Evolutionary conservation across 2,329 filamentous ascomycete species (phyloP).

Genomic region (Cladosporium sp.): DNA sequence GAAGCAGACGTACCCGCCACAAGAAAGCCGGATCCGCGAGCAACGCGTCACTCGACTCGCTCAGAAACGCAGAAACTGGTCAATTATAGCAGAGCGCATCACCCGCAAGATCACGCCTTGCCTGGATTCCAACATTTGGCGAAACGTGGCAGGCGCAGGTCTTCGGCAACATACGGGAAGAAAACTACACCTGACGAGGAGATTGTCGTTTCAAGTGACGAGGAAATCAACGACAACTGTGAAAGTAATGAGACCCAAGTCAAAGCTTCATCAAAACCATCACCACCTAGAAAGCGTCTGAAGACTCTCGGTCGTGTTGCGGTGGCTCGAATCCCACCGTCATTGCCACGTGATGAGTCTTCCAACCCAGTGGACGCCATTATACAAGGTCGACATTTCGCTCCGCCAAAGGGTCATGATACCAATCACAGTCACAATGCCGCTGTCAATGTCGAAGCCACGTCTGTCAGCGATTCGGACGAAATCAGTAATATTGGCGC

Average conservation of each 20-base stretch:
- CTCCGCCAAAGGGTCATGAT: background rate
- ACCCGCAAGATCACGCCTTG: constrained; percentile 24
- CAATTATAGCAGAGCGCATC: constrained; percentile 21
- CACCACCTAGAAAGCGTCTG: background rate
- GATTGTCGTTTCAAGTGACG: background rate
- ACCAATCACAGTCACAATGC: no score
- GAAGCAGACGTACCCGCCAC: background rate
- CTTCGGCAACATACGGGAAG: background rate
- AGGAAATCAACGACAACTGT: background rate
- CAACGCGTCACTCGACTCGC: constrained; percentile 21
- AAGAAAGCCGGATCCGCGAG: constrained; percentile 18
- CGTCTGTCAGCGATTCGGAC: no score
- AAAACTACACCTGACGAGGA: background rate
- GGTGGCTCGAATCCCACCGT: background rate
- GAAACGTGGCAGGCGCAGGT: constrained; percentile 3
- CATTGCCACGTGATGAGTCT: background rate
- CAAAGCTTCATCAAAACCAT: background rate
- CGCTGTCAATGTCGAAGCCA: no score
- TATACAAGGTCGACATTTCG: background rate
- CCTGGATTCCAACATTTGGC: constrained; percentile 18
- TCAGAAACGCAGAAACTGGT: constrained; percentile 20
- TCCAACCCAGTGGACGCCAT: background rate
- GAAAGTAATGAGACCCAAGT: no score
- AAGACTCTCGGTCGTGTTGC: background rate
- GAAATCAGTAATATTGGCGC: no score